Conservation (phyloP, 106 monocot genomes). For the Triglochin maritima region DNA sequence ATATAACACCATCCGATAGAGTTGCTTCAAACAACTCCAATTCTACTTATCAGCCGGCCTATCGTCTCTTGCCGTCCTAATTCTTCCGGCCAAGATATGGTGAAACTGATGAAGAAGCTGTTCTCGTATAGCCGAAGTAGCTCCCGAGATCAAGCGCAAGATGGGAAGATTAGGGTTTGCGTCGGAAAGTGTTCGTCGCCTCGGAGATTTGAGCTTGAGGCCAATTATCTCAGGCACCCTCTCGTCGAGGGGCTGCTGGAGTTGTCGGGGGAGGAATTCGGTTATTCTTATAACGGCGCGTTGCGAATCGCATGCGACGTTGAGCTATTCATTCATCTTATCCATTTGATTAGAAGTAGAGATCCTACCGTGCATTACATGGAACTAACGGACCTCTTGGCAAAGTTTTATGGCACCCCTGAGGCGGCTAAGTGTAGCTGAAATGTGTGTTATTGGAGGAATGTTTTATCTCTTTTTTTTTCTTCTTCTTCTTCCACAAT, state of each 20-base stretch:
- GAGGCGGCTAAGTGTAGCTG: too few species aligned
- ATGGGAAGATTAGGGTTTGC: background rate
- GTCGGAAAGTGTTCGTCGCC: background rate
- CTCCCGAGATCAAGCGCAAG: background rate
- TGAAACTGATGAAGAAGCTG: background rate
- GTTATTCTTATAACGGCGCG: constrained; percentile 8
- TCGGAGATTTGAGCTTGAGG: constrained; percentile 3
- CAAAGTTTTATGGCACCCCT: background rate
- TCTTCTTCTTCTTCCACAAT: too few species aligned
- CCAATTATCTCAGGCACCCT: constrained; percentile 7
- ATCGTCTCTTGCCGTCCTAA: too few species aligned
- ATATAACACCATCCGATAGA: too few species aligned
- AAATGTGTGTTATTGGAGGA: too few species aligned
- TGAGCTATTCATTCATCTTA: background rate
- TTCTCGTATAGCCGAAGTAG: background rate
- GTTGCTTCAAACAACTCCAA: too few species aligned
- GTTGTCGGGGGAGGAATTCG: constrained; percentile 6
- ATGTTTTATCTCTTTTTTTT: too few species aligned
- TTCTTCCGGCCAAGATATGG: background rate
- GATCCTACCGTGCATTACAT: constrained; percentile 6
- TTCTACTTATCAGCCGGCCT: too few species aligned
- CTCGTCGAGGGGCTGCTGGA: constrained; percentile 6
- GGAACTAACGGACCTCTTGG: background rate
- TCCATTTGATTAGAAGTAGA: constrained; percentile 2
- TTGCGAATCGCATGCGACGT: constrained; percentile 14